Conservation (phyloP, 345 rosid species). For the Heritiera littoralis region DNA sequence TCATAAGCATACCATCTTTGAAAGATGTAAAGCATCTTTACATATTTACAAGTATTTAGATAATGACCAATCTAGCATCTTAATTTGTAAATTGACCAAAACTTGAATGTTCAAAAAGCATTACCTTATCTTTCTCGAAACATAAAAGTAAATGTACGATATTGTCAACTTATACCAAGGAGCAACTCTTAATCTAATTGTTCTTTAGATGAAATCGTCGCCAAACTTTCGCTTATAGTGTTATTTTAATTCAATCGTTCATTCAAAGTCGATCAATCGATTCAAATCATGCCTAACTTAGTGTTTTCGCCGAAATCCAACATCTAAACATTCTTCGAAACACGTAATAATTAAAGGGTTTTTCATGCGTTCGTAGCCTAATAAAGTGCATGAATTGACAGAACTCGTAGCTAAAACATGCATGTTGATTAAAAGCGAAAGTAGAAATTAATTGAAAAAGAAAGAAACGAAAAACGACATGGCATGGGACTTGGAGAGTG, state of each 20-base stretch:
- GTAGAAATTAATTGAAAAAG: neutral
- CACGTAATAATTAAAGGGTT: neutral
- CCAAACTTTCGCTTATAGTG: no score
- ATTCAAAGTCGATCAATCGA: no score
- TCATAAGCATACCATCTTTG: neutral
- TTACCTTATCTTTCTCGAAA: neutral
- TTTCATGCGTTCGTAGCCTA: neutral
- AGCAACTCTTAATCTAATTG: neutral
- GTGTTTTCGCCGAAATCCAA: slow-evolving; percentile 9
- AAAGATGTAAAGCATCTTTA: neutral
- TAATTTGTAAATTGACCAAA: neutral
- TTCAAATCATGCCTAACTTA: slow-evolving; percentile 25
- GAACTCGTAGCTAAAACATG: slow-evolving; percentile 7
- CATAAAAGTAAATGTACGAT: neutral
- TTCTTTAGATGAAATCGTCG: neutral
- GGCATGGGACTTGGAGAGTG: slow-evolving; percentile 21
- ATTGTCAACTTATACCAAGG: neutral
- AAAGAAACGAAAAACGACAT: neutral
- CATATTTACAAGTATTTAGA: neutral
- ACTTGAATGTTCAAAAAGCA: neutral
- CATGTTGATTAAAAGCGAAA: neutral
- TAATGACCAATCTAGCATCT: neutral
- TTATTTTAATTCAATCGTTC: no score
- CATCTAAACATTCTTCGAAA: neutral
- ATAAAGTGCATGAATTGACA: slow-evolving; percentile 24